Base-by-base conservation (phyloP, 192 early-diverging fungal species). In the Coemansia sp. region DNA sequence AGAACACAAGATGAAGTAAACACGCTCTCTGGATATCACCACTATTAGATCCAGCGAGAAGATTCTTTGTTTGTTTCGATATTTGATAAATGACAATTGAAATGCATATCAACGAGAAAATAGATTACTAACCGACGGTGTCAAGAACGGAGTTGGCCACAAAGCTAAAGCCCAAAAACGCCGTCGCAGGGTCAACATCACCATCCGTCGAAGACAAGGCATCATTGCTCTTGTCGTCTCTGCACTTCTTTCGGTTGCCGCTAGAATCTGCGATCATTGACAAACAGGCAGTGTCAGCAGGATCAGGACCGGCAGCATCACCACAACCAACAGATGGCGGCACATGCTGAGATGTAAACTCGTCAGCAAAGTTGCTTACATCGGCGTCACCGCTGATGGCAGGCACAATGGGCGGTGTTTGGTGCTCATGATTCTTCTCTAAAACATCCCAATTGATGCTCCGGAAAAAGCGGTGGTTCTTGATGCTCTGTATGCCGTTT, bases 1-100 rank as follows among this genome's bases (percentile, higher is more conserved):
- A 30, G 94, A 96, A 67, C 86, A 89, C 65, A 93, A 93, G 81
- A 90, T 88, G 73, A 91, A 90, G 61, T 76, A 75, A 48, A 48
- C 6, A 44, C 7, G 8, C n/a, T n/a, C n/a, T n/a, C n/a, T n/a
- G n/a, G n/a, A n/a, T n/a, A 44, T 20, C n/a, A 6, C 41, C 4
- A 44, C 2, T 17, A 44, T 6, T 7, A 44, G 8, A 4, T 44
- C 20, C 20, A 20, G 19, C n/a, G 15, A 44, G 17, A 3, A 20
- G 20, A 19, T 44, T 44, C n/a, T 17, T n/a, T n/a, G n/a, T n/a
- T n/a, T n/a, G n/a, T n/a, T n/a, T n/a, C n/a, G n/a, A n/a, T n/a
- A n/a, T n/a, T n/a, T n/a, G n/a, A n/a, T n/a, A n/a, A n/a, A n/a
- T n/a, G n/a, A n/a, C n/a, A n/a, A n/a, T n/a, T n/a, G n/a, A n/a